Evolutionary conservation across 331 rosid species (phyloP), one percentile per base, ranked within the genome.

Genomic region (Rhamnella rubrinervis): DNA sequence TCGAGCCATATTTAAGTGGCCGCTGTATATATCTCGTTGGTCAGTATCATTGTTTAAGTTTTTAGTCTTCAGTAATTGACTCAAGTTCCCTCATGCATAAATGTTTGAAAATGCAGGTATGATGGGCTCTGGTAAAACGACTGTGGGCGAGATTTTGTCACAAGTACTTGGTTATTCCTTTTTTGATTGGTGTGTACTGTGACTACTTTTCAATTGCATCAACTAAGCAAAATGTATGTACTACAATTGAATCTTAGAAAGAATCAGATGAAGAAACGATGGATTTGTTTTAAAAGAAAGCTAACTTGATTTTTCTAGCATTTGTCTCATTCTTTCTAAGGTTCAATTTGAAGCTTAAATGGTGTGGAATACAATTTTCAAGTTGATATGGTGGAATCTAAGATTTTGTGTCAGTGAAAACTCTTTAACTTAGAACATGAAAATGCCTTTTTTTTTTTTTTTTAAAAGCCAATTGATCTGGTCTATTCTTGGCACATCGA

Each of bases 121-220:
- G 98, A 95, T 91, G 98, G 98, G 98, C 66, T 95, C 98, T 46
- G 98, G 98, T 70, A 95, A 95, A 86, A 91, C 98, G 39, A 95
- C 98, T 25, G 89, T 95, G 46, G 97, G 98, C 72, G 91, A 84
- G 85, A 71, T 91, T 72, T 71, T 95, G 85, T 77, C 97, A 0
- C 84, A 84, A 70, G 90, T 78, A 71, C 92, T 95, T 70, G 73
- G 65, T 71, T 95, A 95, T 82, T 78, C 92, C 14, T 95, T 95
- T 78, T 75, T 68, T 61, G 98, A 95, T 71, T 66, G 99, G 99
- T 89, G 61, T 67, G 85, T 84, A 56, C 63, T 59, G 62, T 47
- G 61, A 61, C 80, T 75, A 23, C 59, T 66, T 40, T 77, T 64
- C n/a, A 72, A 40, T 21, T 40, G 25, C 44, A 35, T 51, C 70